Conservation (phyloP, 1,284 basidiomycete genomes). For the Puccinia polysora region DNA sequence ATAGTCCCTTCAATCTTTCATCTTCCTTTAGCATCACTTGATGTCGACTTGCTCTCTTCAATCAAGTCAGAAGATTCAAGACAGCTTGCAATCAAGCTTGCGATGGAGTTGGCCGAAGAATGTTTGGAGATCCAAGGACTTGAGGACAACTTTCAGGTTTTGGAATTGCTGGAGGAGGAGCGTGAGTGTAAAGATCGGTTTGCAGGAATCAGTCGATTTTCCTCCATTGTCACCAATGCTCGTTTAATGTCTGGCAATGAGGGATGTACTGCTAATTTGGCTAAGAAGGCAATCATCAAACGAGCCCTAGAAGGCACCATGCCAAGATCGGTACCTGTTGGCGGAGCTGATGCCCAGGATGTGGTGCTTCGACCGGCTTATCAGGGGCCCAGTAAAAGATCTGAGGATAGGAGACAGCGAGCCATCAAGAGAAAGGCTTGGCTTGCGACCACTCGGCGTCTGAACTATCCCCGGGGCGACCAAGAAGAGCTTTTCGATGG, state of each 20-base stretch:
- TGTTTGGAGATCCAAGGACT: constrained; percentile 20
- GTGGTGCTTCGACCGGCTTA: neutral
- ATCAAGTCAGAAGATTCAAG: constrained; percentile 8
- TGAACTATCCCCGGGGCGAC: constrained; percentile 1
- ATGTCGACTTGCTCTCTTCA: constrained; percentile 2
- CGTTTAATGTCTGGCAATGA: constrained; percentile 9
- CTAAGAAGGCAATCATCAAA: constrained; percentile 26
- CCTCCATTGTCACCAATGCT: constrained; percentile 26
- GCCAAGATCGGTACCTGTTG: constrained; percentile 3
- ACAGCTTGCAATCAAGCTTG: constrained; percentile 15
- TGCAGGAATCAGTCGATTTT: constrained; percentile 31
- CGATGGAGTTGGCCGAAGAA: constrained; percentile 19
- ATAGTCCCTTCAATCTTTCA: constrained; percentile 1
- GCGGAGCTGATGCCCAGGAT: neutral
- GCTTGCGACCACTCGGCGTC: constrained; percentile 28
- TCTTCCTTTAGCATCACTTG: constrained; percentile 12
- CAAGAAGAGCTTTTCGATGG: neutral
- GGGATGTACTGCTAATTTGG: constrained; percentile 19
- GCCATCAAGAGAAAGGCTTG: constrained; percentile 24
- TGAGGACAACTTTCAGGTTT: neutral
- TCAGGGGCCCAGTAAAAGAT: constrained; percentile 22
- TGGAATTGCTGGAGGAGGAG: constrained; percentile 33
- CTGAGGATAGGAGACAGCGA: constrained; percentile 14
- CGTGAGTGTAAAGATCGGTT: constrained; percentile 1
- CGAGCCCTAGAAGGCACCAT: constrained; percentile 7